A percentile compares a stretch with the other conserved stretches of the same genome.
Conservation (phyloP, 176 grass and related monocot species). For the Microstegium vimineum region DNA sequence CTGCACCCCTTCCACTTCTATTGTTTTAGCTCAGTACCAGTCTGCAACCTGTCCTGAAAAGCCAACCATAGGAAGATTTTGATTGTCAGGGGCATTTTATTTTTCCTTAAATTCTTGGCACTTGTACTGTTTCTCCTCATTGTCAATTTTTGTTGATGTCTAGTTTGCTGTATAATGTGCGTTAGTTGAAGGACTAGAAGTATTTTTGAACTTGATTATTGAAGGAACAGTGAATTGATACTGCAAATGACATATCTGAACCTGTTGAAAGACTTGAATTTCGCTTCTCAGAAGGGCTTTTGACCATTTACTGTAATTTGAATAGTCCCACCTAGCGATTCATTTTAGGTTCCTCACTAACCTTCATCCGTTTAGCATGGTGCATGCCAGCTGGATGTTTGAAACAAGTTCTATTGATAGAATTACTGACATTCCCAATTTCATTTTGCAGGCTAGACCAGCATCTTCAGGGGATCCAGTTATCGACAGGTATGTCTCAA, state of each 20-base stretch:
- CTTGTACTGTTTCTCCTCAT: neutral
- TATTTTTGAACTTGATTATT: neutral
- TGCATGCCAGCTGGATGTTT: neutral
- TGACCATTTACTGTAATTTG: neutral
- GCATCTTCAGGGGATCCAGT: slow-evolving; percentile 59
- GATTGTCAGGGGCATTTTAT: neutral
- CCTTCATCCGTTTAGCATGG: neutral
- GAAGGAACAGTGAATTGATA: neutral
- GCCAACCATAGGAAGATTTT: neutral
- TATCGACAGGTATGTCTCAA: slow-evolving; percentile 77
- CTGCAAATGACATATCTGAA: neutral
- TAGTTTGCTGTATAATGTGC: neutral
- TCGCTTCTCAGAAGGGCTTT: neutral
- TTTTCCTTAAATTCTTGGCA: neutral
- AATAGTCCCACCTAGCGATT: neutral
- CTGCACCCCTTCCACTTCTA: neutral
- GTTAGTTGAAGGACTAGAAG: neutral
- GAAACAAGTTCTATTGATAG: neutral
- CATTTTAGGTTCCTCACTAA: neutral
- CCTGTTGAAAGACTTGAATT: neutral
- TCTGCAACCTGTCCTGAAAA: neutral
- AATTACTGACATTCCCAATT: neutral
- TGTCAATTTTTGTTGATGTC: neutral
- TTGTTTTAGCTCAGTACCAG: too few relatives aligned
- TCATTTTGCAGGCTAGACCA: slow-evolving; percentile 48